Base-by-base conservation (phyloP, 768 basidiomycete genomes). In the Auriscalpium orientale region DNA sequence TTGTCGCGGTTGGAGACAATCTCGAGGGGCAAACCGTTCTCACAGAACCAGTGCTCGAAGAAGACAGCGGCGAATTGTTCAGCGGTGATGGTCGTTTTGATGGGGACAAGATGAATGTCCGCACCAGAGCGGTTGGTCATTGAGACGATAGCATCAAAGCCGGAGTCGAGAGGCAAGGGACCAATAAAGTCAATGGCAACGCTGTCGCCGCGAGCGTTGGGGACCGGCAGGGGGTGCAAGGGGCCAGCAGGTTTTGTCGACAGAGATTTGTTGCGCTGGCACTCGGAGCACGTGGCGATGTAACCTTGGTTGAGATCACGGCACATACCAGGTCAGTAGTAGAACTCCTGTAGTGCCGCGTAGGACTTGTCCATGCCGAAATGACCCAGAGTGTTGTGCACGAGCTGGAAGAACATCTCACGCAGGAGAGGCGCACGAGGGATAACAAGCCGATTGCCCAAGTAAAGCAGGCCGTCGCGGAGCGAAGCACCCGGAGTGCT, bases 1-100 rank as follows among this genome's bases (percentile, higher is more conserved):
- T 63, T 57, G 50, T 72, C 67, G 11, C 70, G 56, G 53, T 74
- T 69, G 10, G 62, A 66, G 15, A 76, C 61, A 34, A 76, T 70
- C 2, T 58, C 33, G 0, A 49, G n/a, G 0, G 67, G 72, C 0
- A 71, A 46, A 0, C 71, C 69, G 53, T 69, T 56, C 50, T 68
- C 15, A 52, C 68, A 69, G 55, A 64, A 71, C 65, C 67, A 68
- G 34, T 63, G 49, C 9, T 65, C 47, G 46, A 70, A 70, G 56
- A 69, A 66, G 0, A 64, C 18, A 0, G 33, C 34, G 0, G 68
- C 64, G 12, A 68, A 61, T 0, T 64, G 53, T 8, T 58, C 47
- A 1, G 65, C 64, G 0, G 49, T 47, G 9, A 65, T 58, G 40
- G 55, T 54, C 4, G 45, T 59, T 0, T 46, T 44, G 9, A 53